phyloP scores from a whole-genome alignment of 371 early-diverging fungal genomes.

The Smittium mucronatum region DNA sequence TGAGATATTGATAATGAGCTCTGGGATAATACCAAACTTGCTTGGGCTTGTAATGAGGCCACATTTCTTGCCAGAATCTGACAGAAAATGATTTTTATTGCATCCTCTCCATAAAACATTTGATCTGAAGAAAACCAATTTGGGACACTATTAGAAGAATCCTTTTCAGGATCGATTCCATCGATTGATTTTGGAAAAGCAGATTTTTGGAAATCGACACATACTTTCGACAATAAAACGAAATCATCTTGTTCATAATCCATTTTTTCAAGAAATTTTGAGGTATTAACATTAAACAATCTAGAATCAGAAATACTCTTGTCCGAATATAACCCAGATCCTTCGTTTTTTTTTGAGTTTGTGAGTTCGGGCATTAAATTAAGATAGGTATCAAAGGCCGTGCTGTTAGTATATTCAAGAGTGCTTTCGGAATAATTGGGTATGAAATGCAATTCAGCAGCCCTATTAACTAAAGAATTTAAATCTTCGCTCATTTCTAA shows the following conservation, averaged over 20 bases:
- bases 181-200: too few relatives aligned
- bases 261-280: too few relatives aligned
- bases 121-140: background rate
- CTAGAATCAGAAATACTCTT: too few relatives aligned
- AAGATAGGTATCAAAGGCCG: background rate
- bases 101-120: background rate
- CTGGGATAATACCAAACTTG: background rate
- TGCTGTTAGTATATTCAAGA: background rate
- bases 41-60: background rate
- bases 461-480: background rate
- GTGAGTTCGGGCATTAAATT: background rate
- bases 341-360: background rate
- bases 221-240: too few relatives aligned
- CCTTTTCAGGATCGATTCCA: too few relatives aligned
- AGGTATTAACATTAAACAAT: too few relatives aligned
- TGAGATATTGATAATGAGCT: slow-evolving; percentile 1
- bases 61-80: slow-evolving; percentile 7
- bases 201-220: too few relatives aligned
- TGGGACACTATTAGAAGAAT: too few relatives aligned
- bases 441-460: background rate
- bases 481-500: background rate
- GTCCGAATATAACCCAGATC: too few relatives aligned
- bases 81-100: background rate
- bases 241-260: too few relatives aligned
- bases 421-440: background rate